Evolutionary conservation across 2,329 filamentous ascomycete species (phyloP), one percentile per base, ranked within the genome.

Genomic region (Pestalotiopsis sp.): DNA sequence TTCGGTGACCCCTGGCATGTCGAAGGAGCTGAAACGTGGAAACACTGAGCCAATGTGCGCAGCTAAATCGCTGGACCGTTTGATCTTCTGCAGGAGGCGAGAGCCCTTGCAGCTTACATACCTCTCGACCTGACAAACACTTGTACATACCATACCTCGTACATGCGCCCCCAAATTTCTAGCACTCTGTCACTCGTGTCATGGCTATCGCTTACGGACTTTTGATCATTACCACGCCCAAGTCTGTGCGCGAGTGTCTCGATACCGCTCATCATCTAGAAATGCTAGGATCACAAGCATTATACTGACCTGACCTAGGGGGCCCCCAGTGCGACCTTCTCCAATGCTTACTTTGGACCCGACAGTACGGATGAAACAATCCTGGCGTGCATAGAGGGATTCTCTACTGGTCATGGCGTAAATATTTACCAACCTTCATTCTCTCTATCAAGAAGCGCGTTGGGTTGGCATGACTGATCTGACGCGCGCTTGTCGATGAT

Each of bases 61-160:
- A n/a, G 41, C 41, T 49, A n/a, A 14, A 39, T 45, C 41, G 36
- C 20, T 49, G 27, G 36, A 64, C 61, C 23, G 63, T 66, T 66
- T 66, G 64, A 66, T 56, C 25, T 66, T 13, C 64, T 66, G 64
- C 56, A 66, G 39, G 64, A 31, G 27, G 25, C 17, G 45, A n/a
- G 13, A 61, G 27, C 14, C 25, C 49, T 65, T 41, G n/a, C 36
- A 63, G 31, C 25, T 45, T 23, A 60, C 23, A 36, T 17, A 36
- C 25, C 23, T 36, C 31, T 9, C 31, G 31, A 36, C 31, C 7
- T 36, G 31, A 36, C 31, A 36, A 36, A 36, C 31, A 36, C 6
- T 36, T 36, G 31, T 9, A 31, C 7, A 31, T 23, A n/a, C n/a
- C n/a, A n/a, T n/a, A n/a, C n/a, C n/a, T n/a, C n/a, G n/a, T n/a